Conservation (phyloP, 768 basidiomycete genomes). For the Macrolepiota fuliginosa region DNA sequence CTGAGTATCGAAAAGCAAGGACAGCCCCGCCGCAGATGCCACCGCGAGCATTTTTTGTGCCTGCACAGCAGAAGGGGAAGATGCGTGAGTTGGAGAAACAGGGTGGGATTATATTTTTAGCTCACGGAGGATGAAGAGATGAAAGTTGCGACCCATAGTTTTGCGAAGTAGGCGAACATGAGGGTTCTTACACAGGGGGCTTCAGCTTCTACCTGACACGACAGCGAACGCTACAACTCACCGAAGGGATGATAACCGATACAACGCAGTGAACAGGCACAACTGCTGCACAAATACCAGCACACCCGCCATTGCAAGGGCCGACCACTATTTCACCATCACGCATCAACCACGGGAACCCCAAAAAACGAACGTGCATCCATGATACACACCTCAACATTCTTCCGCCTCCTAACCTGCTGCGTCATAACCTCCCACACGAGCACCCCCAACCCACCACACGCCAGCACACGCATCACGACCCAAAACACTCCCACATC, state of each 20-base stretch:
- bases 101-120: constrained; percentile 13
- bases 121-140: constrained; percentile 47
- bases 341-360: constrained; percentile 8
- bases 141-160: constrained; percentile 60
- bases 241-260: constrained; percentile 66
- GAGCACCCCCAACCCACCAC: constrained; percentile 64
- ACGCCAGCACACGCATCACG: constrained; percentile 67
- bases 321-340: constrained; percentile 55
- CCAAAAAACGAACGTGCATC: constrained; percentile 4
- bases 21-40: constrained; percentile 46
- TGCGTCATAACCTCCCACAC: constrained; percentile 59
- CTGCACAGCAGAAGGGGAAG: constrained; percentile 28
- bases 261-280: constrained; percentile 65
- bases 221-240: constrained; percentile 25
- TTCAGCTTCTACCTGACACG: background rate
- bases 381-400: constrained; percentile 55
- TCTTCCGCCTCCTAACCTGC: constrained; percentile 49
- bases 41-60: constrained; percentile 48
- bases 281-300: constrained; percentile 68
- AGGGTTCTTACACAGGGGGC: constrained; percentile 50
- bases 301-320: constrained; percentile 63
- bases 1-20: constrained; percentile 55
- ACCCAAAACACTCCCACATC: constrained; percentile 78
- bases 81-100: background rate
- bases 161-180: constrained; percentile 67